phyloP scores from a whole-genome alignment of 1,139 yeast species.

The Maudiozyma humilis region DNA sequence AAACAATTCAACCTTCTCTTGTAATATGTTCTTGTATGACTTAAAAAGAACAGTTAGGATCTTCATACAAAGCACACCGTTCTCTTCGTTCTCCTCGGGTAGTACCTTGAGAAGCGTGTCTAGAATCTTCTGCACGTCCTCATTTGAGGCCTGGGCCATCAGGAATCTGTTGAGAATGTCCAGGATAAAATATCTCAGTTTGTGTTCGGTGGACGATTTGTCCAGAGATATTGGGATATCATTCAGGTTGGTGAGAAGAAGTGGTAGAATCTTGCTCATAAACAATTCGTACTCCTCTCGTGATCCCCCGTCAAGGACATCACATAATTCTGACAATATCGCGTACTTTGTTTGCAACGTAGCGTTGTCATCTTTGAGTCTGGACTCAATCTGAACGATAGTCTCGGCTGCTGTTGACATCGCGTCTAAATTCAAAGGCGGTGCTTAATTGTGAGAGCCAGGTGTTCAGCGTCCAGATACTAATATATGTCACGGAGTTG shows the following conservation, averaged over 20 bases:
- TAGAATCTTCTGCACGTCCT: conserved; percentile 55
- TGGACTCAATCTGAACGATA: conserved; percentile 29
- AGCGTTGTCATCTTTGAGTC: conserved; percentile 24
- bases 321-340: conserved; percentile 67
- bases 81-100: conserved; percentile 82
- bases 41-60: conserved; percentile 83
- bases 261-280: conserved; percentile 52
- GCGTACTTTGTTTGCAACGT: conserved; percentile 21
- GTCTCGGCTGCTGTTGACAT: conserved; percentile 42
- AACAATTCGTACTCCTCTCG: conserved; percentile 66
- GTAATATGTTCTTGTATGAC: conserved; percentile 61
- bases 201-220: conserved; percentile 57
- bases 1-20: conserved; percentile 71
- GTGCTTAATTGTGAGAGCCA: background rate
- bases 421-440: background rate
- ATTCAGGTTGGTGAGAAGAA: conserved; percentile 51
- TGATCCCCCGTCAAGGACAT: conserved; percentile 76
- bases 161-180: conserved; percentile 78
- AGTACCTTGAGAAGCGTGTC: conserved; percentile 55
- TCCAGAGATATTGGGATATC: conserved; percentile 66
- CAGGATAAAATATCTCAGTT: conserved; percentile 63
- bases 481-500: too few species aligned
- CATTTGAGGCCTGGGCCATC: conserved; percentile 74
- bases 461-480: too few species aligned
- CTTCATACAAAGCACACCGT: conserved; percentile 87